A percentile compares a stretch with the other conserved stretches of the same genome.
Conservation (phyloP, 2,329 filamentous ascomycete genomes). For the Incumbomyces delicatus region DNA sequence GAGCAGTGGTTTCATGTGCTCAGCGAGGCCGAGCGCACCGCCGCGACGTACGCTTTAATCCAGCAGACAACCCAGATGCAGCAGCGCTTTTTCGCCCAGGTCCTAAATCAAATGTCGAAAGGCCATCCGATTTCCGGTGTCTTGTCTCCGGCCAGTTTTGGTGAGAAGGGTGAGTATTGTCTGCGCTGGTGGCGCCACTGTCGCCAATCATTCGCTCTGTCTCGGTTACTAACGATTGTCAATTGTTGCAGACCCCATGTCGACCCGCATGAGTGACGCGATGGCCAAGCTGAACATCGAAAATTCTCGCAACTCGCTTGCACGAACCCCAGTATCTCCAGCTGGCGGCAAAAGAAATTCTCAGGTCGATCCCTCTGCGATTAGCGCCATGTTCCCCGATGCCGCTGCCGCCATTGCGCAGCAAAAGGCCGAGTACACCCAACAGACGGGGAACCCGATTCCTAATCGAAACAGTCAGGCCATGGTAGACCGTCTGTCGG, state of each 20-base stretch:
- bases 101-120: conserved; percentile 97
- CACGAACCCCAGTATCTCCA: conserved; percentile 67
- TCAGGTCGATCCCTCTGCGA: conserved; percentile 82
- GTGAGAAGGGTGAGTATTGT: conserved; percentile 65
- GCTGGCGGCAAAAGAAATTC: conserved; percentile 76
- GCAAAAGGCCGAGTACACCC: conserved; percentile 94
- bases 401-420: conserved; percentile 94
- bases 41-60: conserved; percentile 84
- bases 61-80: conserved; percentile 99
- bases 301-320: conserved; percentile 74
- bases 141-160: conserved; percentile 84
- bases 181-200: not conserved
- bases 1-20: conserved; percentile 99
- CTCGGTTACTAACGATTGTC: no score
- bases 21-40: conserved; percentile 91
- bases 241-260: conserved; percentile 71
- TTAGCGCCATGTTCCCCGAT: conserved; percentile 98
- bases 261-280: conserved; percentile 85
- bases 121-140: conserved; percentile 95
- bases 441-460: conserved; percentile 80
- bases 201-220: no score
- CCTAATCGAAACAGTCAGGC: conserved; percentile 88
- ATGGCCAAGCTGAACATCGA: conserved; percentile 93
- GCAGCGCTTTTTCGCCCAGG: conserved; percentile 97
- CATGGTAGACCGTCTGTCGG: conserved; percentile 65